These are phyloP conservation scores for Cyclotella atomus DNA, from an alignment of 108 stramenopile genomes.

Conservation along the genomic window DNA sequence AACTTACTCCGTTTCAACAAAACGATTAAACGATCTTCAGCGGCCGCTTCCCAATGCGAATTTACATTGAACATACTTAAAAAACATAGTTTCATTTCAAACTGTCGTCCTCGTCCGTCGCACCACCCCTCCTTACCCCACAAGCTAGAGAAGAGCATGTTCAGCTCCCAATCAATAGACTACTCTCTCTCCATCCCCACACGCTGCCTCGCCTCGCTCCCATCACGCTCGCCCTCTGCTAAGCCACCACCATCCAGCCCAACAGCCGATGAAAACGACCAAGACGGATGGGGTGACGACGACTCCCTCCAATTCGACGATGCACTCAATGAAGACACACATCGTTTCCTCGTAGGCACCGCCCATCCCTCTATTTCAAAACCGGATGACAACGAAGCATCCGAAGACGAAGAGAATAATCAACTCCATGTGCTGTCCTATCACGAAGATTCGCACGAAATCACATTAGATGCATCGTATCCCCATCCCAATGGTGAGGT, in stretches of 20 bases:
- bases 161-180: slow-evolving; percentile 42
- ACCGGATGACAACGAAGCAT: not conserved
- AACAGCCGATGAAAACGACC: slow-evolving; percentile 5
- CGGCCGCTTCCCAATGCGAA: not conserved
- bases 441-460: slow-evolving; percentile 55
- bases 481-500: slow-evolving; percentile 52
- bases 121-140: too few relatives aligned
- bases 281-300: slow-evolving; percentile 7
- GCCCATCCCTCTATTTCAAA: slow-evolving; percentile 7
- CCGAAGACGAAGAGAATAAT: slow-evolving; percentile 38
- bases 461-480: slow-evolving; percentile 24
- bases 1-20: too few relatives aligned
- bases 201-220: slow-evolving; percentile 43
- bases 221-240: slow-evolving; percentile 15
- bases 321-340: not conserved
- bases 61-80: not conserved
- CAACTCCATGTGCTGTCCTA: slow-evolving; percentile 39
- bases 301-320: not conserved
- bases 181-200: slow-evolving; percentile 45
- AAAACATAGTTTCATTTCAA: too few relatives aligned
- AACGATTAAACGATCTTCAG: not conserved
- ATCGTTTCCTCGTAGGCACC: not conserved
- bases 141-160: slow-evolving; percentile 29
- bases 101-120: too few relatives aligned
- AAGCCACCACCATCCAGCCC: not conserved